Evolutionary conservation across 1,284 basidiomycete species (phyloP), one percentile per base, ranked within the genome.

Genomic region (Ceratobasidium sp.): DNA sequence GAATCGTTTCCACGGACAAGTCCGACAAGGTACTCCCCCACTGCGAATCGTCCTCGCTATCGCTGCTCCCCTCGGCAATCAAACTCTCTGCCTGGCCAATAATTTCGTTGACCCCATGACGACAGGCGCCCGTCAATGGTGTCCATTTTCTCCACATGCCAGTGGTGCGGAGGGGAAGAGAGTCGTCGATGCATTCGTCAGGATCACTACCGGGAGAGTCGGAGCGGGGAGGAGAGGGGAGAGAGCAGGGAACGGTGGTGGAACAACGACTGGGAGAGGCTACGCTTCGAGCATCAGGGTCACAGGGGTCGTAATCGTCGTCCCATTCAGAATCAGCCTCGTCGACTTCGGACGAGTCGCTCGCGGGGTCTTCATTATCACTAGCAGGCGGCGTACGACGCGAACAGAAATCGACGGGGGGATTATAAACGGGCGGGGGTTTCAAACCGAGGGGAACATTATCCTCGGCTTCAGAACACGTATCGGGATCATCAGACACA

Each of bases 131-230:
- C 7, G 35, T 34, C 10, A 67, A 42, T 17, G 62, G 62, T 7
- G 62, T 67, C 38, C 47, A 67, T n/a, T 53, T 52, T 42, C 27
- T 53, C 62, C 62, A 67, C 62, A 67, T 67, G 38, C 62, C 62
- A 49, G 54, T 67, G 12, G 62, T 54, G 2, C 62, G 50, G 12
- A 67, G 50, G 17, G 62, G 62, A 6, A 67, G 17, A 13, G 38
- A 20, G n/a, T 29, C 25, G 40, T 67, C 62, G 3, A 54, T 34
- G 40, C 62, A 67, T 40, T 54, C 50, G n/a, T 67, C 62, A 4
- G 62, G 62, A 20, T 67, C 62, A 50, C 32, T 40, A n/a, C 43
- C 50, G n/a, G 42, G 34, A 12, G 53, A 31, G 10, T 43, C 52
- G 40, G 50, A 53, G 20, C 25, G 50, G 13, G 62, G 62, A 10